phyloP scores from a whole-genome alignment of 2,329 filamentous ascomycete genomes.

The Colletotrichum kahawae region DNA sequence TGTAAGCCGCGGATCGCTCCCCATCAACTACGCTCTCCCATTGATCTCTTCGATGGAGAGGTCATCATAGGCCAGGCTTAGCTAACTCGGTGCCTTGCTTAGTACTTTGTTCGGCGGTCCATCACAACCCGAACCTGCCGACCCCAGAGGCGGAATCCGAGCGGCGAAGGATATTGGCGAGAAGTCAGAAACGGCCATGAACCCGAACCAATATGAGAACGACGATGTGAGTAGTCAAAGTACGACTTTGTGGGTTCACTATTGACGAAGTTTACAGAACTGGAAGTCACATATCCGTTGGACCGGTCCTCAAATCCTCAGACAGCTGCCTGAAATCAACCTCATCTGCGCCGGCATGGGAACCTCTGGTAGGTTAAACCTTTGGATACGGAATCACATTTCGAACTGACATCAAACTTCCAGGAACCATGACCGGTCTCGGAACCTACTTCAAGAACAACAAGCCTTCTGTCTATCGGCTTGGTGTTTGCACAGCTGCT shows the following conservation, averaged over 20 bases:
- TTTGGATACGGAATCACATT: background rate
- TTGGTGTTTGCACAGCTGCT: conserved; percentile 59
- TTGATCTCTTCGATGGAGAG: background rate
- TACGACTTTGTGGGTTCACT: accelerated
- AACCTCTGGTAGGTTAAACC: conserved; percentile 48
- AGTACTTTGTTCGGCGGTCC: conserved; percentile 63
- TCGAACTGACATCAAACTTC: background rate
- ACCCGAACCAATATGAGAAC: conserved; percentile 64
- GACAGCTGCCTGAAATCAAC: conserved; percentile 60
- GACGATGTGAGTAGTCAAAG: conserved; percentile 33
- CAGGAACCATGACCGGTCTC: conserved; percentile 52
- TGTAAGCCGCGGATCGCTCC: conserved; percentile 36
- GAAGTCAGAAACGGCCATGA: conserved; percentile 47
- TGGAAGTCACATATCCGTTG: conserved; percentile 61
- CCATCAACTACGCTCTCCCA: background rate
- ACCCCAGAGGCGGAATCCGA: conserved; percentile 58
- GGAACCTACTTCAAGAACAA: conserved; percentile 54
- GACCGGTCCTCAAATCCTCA: conserved; percentile 64
- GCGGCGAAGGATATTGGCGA: conserved; percentile 47
- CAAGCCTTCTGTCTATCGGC: conserved; percentile 51
- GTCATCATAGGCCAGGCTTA: background rate
- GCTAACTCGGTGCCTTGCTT: background rate
- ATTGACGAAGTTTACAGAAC: conserved; percentile 37
- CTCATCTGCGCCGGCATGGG: conserved; percentile 63
- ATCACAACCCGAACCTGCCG: conserved; percentile 59